Evolutionary conservation across 306 rosid species (phyloP).

Genomic region (Elaeagnus macrophylla): DNA sequence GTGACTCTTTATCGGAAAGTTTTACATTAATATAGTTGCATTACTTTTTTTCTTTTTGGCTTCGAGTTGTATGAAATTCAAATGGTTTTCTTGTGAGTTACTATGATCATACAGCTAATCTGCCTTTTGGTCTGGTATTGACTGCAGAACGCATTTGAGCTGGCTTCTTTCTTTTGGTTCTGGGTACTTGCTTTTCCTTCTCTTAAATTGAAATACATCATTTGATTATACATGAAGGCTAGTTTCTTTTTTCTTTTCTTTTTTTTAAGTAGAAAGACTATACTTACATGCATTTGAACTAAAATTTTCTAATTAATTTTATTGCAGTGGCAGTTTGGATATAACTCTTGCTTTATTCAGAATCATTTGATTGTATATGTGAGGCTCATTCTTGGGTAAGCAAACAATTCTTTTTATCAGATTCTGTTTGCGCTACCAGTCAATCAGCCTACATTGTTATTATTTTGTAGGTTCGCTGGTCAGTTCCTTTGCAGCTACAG

Average conservation of each 20-base stretch:
- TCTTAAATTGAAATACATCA: not conserved
- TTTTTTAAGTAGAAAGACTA: no score
- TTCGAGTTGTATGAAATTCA: not conserved
- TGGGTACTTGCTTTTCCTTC: slow-evolving; percentile 63
- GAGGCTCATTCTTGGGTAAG: slow-evolving; percentile 91
- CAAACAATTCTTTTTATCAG: slow-evolving; percentile 7
- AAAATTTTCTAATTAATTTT: slow-evolving; percentile 23
- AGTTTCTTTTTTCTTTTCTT: no score
- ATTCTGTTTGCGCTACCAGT: not conserved
- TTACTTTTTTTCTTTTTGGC: not conserved
- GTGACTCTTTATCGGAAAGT: slow-evolving; percentile 21
- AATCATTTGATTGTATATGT: slow-evolving; percentile 62
- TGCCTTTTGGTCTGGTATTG: slow-evolving; percentile 3
- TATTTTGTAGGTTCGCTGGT: slow-evolving; percentile 60
- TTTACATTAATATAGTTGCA: not conserved
- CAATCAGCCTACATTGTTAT: not conserved
- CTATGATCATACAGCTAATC: not conserved
- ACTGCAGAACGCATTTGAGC: slow-evolving; percentile 89
- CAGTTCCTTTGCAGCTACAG: slow-evolving; percentile 96
- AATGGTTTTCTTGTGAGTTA: no score
- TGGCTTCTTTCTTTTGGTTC: slow-evolving; percentile 98
- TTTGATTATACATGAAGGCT: no score
- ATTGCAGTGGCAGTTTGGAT: slow-evolving; percentile 96
- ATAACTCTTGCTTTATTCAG: slow-evolving; percentile 71
- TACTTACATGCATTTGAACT: slow-evolving; percentile 2